Conservation (phyloP, 2,329 filamentous ascomycete species). For the Xylaria digitata region DNA sequence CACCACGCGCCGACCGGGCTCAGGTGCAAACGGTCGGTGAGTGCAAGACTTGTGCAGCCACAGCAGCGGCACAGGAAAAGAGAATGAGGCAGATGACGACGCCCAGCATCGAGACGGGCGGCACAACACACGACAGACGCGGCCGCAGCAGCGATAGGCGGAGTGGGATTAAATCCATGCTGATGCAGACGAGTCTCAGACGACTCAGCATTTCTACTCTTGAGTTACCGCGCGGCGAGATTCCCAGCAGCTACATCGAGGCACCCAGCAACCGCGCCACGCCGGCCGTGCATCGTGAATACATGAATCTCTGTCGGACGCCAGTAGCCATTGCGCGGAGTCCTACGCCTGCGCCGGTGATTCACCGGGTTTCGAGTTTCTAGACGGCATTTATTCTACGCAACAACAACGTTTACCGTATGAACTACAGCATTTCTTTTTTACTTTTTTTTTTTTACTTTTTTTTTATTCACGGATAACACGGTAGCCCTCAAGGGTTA, state of each 20-base stretch:
- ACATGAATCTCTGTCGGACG: slow-evolving; percentile 29
- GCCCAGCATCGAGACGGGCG: slow-evolving; percentile 6
- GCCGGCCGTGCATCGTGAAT: slow-evolving; percentile 3
- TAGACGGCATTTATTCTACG: slow-evolving; percentile 8
- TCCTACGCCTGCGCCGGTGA: slow-evolving; percentile 41
- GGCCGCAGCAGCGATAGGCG: slow-evolving; percentile 19
- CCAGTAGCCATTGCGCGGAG: slow-evolving; percentile 30
- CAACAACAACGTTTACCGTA: background rate
- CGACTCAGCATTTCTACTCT: slow-evolving; percentile 22
- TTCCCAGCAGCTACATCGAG: background rate
- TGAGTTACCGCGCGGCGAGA: slow-evolving; percentile 6
- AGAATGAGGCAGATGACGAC: slow-evolving; percentile 24
- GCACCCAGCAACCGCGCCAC: background rate
- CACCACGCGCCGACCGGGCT: slow-evolving; percentile 10
- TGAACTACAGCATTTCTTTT: background rate
- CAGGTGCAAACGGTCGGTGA: slow-evolving; percentile 46
- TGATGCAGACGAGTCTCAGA: slow-evolving; percentile 34
- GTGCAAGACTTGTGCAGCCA: slow-evolving; percentile 45
- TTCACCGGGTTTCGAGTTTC: slow-evolving; percentile 36
- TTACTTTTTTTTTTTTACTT: no score
- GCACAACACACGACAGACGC: background rate
- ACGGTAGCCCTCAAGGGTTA: no score
- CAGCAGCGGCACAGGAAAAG: slow-evolving; percentile 41
- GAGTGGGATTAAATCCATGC: slow-evolving; percentile 33
- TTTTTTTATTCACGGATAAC: background rate